phyloP scores from a whole-genome alignment of 1,139 yeast species.

The Yamadazyma kanchanaburiensis region DNA sequence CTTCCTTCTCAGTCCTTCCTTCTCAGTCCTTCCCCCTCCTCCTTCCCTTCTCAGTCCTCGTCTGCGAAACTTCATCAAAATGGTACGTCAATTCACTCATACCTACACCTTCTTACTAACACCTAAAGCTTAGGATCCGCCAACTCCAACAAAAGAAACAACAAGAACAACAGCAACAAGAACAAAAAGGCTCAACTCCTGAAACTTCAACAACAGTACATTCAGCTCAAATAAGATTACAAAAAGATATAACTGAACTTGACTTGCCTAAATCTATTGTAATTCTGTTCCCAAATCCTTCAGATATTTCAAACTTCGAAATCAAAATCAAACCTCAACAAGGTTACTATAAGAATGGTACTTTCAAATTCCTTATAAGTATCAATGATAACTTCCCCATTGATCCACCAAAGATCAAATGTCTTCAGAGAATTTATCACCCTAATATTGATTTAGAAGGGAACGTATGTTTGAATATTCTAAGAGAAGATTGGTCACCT shows the following conservation, averaged over 20 bases:
- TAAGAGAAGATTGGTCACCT: conserved; percentile 96
- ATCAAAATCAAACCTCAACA: conserved; percentile 69
- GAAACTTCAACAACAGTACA: conserved; percentile 22
- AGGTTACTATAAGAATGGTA: conserved; percentile 74
- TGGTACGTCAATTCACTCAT: conserved; percentile 1
- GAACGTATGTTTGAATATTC: conserved; percentile 84
- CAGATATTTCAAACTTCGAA: conserved; percentile 58
- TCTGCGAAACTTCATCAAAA: too few relatives aligned
- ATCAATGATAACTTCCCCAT: conserved; percentile 80
- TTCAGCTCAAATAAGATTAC: conserved; percentile 54
- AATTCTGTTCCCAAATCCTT: conserved; percentile 53
- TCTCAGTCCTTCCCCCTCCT: too few relatives aligned
- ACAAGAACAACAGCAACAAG: conserved; percentile 28
- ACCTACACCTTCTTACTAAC: conserved; percentile 3
- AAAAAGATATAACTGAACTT: conserved; percentile 66
- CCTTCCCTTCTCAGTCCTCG: too few relatives aligned
- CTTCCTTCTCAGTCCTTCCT: too few relatives aligned
- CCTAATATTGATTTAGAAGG: conserved; percentile 93
- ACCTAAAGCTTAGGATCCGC: conserved; percentile 49
- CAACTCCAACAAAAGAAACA: conserved; percentile 59
- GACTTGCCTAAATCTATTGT: conserved; percentile 65
- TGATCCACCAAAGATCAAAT: conserved; percentile 84
- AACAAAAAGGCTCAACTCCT: conserved; percentile 8
- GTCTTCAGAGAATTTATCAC: conserved; percentile 74
- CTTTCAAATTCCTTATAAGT: conserved; percentile 61